These are phyloP conservation scores for Pistacia atlantica DNA, from an alignment of 345 rosid genomes.

Conservation along the genomic window DNA sequence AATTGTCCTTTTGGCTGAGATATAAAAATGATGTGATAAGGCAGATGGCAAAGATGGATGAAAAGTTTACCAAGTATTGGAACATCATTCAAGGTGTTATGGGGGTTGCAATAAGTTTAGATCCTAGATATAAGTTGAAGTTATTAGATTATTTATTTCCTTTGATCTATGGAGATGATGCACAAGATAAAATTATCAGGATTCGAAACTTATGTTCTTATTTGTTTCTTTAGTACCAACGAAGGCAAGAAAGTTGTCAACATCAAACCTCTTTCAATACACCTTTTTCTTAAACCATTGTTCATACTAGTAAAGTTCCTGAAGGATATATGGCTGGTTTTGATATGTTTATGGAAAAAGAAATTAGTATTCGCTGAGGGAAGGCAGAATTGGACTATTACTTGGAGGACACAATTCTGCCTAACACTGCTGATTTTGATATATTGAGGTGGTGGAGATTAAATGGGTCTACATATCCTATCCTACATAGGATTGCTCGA, in stretches of 20 bases:
- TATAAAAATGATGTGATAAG: not conserved
- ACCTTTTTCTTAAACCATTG: too few relatives aligned
- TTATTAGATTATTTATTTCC: not conserved
- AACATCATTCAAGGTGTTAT: not conserved
- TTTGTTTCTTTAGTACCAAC: not conserved
- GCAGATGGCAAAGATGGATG: not conserved
- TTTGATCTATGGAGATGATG: not conserved
- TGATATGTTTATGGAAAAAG: too few relatives aligned
- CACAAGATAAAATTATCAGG: too few relatives aligned
- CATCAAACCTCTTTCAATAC: too few relatives aligned
- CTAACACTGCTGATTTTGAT: not conserved
- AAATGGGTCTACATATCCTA: not conserved
- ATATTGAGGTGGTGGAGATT: not conserved
- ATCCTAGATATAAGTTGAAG: not conserved
- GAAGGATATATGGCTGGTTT: too few relatives aligned
- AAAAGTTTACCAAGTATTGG: slow-evolving; percentile 22
- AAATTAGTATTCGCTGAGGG: not conserved
- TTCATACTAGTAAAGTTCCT: too few relatives aligned
- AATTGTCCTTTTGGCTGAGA: not conserved
- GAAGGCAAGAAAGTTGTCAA: not conserved
- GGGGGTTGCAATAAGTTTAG: not conserved
- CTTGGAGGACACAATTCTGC: not conserved
- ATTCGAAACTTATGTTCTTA: not conserved
- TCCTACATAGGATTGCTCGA: not conserved
- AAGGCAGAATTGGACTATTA: not conserved